phyloP scores from a whole-genome alignment of 2,329 filamentous ascomycete genomes.

The Hypoxylon rubiginosum region DNA sequence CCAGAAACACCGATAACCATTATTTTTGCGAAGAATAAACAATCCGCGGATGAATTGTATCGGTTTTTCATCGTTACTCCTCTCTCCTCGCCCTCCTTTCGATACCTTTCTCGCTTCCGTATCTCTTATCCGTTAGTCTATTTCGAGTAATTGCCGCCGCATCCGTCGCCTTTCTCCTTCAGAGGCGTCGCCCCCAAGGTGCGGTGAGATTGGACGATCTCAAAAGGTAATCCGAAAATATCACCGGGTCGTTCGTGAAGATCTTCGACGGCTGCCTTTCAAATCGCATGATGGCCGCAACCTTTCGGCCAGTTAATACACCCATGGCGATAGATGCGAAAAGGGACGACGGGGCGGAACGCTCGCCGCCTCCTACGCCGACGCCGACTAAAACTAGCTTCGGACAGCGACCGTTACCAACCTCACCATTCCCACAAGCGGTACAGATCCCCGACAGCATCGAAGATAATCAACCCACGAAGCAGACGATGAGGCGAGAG shows the following conservation, averaged over 20 bases:
- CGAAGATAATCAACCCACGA: slow-evolving; percentile 58
- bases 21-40: slow-evolving; percentile 25
- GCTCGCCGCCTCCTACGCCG: slow-evolving; percentile 55
- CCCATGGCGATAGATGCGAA: slow-evolving; percentile 51
- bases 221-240: slow-evolving; percentile 1
- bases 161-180: slow-evolving; percentile 26
- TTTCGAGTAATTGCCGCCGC: slow-evolving; percentile 34
- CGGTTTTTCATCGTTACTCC: slow-evolving; percentile 36
- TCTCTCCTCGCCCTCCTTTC: slow-evolving; percentile 22
- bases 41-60: slow-evolving; percentile 48
- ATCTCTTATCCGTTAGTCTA: slow-evolving; percentile 28
- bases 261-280: slow-evolving; percentile 6
- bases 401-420: slow-evolving; percentile 67
- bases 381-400: slow-evolving; percentile 76
- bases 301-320: slow-evolving; percentile 64
- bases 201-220: not conserved
- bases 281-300: slow-evolving; percentile 58
- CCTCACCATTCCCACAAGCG: slow-evolving; percentile 65
- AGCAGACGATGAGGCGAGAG: slow-evolving; percentile 62
- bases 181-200: slow-evolving; percentile 9
- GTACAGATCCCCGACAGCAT: slow-evolving; percentile 63
- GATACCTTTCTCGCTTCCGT: slow-evolving; percentile 26
- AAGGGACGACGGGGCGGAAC: slow-evolving; percentile 46
- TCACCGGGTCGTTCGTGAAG: slow-evolving; percentile 4
- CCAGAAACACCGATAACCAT: slow-evolving; percentile 14